A percentile compares a stretch with the other conserved stretches of the same genome.
Evolutionary conservation across 352 stramenopile genomes (phyloP).

Genomic region (Globisporangium emineosum): DNA sequence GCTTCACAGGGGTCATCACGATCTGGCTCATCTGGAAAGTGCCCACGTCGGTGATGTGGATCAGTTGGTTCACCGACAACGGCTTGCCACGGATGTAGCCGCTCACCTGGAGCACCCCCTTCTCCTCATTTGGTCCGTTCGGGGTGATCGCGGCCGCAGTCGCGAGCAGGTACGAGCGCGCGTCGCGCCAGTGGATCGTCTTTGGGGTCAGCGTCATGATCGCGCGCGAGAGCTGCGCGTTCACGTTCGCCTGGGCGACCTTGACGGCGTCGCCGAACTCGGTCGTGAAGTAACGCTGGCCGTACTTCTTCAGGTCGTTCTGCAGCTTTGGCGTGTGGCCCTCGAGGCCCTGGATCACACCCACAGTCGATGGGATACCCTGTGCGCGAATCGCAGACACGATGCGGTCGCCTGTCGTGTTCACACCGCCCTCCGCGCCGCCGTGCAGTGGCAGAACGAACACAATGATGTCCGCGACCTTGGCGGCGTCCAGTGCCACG

Average conservation of each 20-base stretch:
- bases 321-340: slow-evolving; percentile 64
- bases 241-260: slow-evolving; percentile 71
- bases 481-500: slow-evolving; percentile 78
- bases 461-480: slow-evolving; percentile 84
- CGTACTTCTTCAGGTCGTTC: slow-evolving; percentile 80
- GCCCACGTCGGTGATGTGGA: slow-evolving; percentile 96
- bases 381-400: slow-evolving; percentile 92
- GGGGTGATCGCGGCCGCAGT: slow-evolving; percentile 64
- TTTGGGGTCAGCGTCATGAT: slow-evolving; percentile 79
- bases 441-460: slow-evolving; percentile 73
- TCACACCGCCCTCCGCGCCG: slow-evolving; percentile 84
- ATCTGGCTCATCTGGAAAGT: slow-evolving; percentile 91
- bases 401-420: slow-evolving; percentile 83
- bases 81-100: slow-evolving; percentile 95
- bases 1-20: slow-evolving; percentile 38
- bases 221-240: slow-evolving; percentile 74
- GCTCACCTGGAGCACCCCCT: slow-evolving; percentile 83
- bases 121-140: slow-evolving; percentile 43
- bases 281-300: slow-evolving; percentile 85
- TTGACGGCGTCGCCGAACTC: slow-evolving; percentile 88
- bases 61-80: slow-evolving; percentile 93
- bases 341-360: slow-evolving; percentile 84
- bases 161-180: slow-evolving; percentile 85
- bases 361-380: slow-evolving; percentile 86
- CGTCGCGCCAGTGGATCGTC: slow-evolving; percentile 87